Evolutionary conservation across 148 eudicot species (phyloP).

Genomic region (Diospyros kaki): DNA sequence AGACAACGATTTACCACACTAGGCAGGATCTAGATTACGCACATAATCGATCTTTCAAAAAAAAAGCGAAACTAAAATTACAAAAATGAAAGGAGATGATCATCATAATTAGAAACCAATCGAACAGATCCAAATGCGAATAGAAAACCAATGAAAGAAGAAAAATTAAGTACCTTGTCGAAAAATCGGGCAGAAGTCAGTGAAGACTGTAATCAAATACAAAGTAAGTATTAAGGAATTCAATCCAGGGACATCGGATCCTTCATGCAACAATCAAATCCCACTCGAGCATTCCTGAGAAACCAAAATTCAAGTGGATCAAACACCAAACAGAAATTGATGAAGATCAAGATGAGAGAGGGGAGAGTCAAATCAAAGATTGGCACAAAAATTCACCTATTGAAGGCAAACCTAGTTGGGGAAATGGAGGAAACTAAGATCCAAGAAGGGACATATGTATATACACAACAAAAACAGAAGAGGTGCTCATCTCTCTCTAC

Average conservation of each 20-base stretch:
- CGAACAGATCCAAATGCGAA: slow-evolving; percentile 24
- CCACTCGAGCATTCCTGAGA: slow-evolving; percentile 41
- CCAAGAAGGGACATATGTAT: slow-evolving; percentile 33
- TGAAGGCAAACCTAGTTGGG: slow-evolving; percentile 39
- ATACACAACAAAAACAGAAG: slow-evolving; percentile 50
- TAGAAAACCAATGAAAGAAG: slow-evolving; percentile 13
- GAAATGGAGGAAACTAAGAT: slow-evolving; percentile 43
- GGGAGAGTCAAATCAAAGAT: slow-evolving; percentile 5
- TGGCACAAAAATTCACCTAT: slow-evolving; percentile 29
- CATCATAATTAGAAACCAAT: slow-evolving; percentile 12
- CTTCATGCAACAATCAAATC: slow-evolving; percentile 17
- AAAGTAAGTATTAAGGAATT: slow-evolving; percentile 32
- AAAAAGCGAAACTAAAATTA: neutral
- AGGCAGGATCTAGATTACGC: neutral
- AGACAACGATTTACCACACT: neutral
- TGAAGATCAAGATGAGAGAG: neutral
- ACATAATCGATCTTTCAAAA: neutral
- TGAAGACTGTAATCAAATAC: slow-evolving; percentile 37
- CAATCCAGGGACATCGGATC: slow-evolving; percentile 56
- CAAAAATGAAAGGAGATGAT: neutral
- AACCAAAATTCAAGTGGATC: slow-evolving; percentile 29
- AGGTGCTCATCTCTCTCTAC: slow-evolving; percentile 42
- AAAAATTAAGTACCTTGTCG: slow-evolving; percentile 30
- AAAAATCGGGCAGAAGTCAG: slow-evolving; percentile 43
- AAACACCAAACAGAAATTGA: slow-evolving; percentile 18